Conservation (phyloP, 208 protist species). For the Acanthamoeba culbertsoni region DNA sequence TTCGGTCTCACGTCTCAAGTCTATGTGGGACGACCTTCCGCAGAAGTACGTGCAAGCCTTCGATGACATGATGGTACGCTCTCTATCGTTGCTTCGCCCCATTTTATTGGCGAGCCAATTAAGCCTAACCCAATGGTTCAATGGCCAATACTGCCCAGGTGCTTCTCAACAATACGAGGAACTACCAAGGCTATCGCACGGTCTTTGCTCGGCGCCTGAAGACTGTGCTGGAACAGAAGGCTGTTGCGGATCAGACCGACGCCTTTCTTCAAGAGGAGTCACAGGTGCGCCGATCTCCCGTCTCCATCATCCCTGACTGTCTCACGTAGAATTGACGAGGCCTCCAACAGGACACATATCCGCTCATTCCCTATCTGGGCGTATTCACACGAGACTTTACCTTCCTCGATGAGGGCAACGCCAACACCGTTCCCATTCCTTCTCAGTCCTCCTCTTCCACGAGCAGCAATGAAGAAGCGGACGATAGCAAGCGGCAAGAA, state of each 20-base stretch:
- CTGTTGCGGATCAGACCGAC: neutral
- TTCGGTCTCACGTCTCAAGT: neutral
- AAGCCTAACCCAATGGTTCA: too few relatives aligned
- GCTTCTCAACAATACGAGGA: neutral
- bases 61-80: conserved; percentile 11
- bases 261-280: too few relatives aligned
- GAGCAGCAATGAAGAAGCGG: neutral
- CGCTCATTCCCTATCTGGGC: neutral
- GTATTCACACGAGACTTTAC: conserved; percentile 42
- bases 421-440: neutral
- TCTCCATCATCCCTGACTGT: too few relatives aligned
- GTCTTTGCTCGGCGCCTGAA: neutral
- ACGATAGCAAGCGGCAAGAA: neutral
- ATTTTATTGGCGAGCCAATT: too few relatives aligned
- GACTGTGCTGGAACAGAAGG: neutral
- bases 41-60: neutral
- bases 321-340: too few relatives aligned
- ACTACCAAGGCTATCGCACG: conserved; percentile 26
- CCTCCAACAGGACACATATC: neutral
- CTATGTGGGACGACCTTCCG: neutral
- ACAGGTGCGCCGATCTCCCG: too few relatives aligned
- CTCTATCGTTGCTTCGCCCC: too few relatives aligned
- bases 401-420: conserved; percentile 42
- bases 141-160: too few relatives aligned
- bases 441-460: neutral